Evolutionary conservation across 768 basidiomycete genomes (phyloP).

Genomic region (Cyathus striatus): DNA sequence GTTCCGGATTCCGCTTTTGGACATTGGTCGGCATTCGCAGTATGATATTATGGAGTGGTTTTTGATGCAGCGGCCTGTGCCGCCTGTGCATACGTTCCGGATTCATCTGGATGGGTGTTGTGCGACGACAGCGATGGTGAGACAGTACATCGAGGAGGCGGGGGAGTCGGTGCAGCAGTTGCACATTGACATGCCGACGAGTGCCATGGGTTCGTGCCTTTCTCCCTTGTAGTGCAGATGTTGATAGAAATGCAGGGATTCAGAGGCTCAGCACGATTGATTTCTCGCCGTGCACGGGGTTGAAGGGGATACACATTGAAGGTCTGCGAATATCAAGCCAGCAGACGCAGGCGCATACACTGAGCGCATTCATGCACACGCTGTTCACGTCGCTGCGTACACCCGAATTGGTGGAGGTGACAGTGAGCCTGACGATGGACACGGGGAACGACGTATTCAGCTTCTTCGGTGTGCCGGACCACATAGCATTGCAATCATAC

Average conservation of each 20-base stretch:
- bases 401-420: conserved; percentile 11
- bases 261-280: conserved; percentile 9
- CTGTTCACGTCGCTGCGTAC: conserved; percentile 18
- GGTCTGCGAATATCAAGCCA: conserved; percentile 16
- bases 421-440: conserved; percentile 16
- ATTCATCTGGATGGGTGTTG: conserved; percentile 13
- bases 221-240: not conserved
- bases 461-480: conserved; percentile 22
- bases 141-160: conserved; percentile 13
- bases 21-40: conserved; percentile 12
- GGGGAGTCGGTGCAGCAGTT: conserved; percentile 18
- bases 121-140: conserved; percentile 7
- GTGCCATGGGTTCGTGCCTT: conserved; percentile 14
- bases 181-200: conserved; percentile 16
- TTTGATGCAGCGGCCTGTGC: conserved; percentile 13
- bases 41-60: conserved; percentile 16
- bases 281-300: conserved; percentile 13
- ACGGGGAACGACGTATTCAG: conserved; percentile 10
- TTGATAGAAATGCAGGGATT: conserved; percentile 10
- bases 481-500: conserved; percentile 17
- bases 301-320: conserved; percentile 19
- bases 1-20: conserved; percentile 15
- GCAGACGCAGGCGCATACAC: conserved; percentile 5
- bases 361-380: conserved; percentile 14
- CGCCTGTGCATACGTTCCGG: conserved; percentile 12